A percentile compares a stretch with the other conserved stretches of the same genome.
Conservation (phyloP, 2,329 filamentous ascomycete species). For the Shiraia sp. region DNA sequence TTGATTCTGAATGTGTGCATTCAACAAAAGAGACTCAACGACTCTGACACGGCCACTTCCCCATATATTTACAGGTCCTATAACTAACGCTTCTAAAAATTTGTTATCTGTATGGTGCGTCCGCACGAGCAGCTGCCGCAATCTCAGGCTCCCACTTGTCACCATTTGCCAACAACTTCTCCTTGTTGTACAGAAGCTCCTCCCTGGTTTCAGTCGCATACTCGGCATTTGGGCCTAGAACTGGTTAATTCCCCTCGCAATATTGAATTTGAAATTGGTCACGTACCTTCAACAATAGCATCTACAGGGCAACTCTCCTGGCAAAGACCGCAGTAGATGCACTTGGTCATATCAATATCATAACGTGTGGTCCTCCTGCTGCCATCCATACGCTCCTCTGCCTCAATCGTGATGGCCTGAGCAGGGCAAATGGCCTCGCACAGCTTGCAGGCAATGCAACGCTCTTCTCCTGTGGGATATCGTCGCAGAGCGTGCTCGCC, state of each 20-base stretch:
- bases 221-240: conserved; percentile 68
- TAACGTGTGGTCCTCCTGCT: conserved; percentile 94
- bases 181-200: conserved; percentile 97
- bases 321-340: conserved; percentile 99
- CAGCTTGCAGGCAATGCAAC: conserved; percentile 99
- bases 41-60: conserved; percentile 18
- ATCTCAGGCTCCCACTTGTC: conserved; percentile 91
- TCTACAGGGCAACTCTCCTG: conserved; percentile 99
- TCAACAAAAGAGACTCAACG: conserved; percentile 29
- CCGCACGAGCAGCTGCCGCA: conserved; percentile 86
- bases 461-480: conserved; percentile 96
- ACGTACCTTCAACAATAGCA: conserved; percentile 77
- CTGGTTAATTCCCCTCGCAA: conserved; percentile 15
- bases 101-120: conserved; percentile 70
- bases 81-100: conserved; percentile 7
- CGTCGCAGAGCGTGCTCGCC: conserved; percentile 95
- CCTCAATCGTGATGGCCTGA: conserved; percentile 98
- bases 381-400: conserved; percentile 95
- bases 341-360: conserved; percentile 99
- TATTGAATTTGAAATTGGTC: not conserved
- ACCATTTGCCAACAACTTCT: conserved; percentile 80
- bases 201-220: conserved; percentile 81
- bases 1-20: conserved; percentile 4
- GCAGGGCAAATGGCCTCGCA: conserved; percentile 98
- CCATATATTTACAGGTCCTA: conserved; percentile 38